A percentile compares a stretch with the other conserved stretches of the same genome.
Conservation (phyloP, 192 early-diverging fungal genomes). For the Spizellomyces punctatus region DNA sequence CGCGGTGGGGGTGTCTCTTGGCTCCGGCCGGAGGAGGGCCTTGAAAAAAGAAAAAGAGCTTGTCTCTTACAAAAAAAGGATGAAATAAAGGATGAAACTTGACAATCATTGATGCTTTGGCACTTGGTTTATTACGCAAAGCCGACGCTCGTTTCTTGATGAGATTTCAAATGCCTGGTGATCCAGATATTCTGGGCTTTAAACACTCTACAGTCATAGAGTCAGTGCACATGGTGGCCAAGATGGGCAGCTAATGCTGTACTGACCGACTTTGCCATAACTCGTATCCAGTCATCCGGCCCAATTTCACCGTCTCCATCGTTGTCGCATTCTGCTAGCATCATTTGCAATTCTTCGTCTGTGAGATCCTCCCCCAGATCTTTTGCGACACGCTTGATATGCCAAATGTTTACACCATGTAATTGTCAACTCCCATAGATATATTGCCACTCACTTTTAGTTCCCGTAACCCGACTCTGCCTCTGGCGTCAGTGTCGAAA, state of each 20-base stretch:
- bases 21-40: neutral
- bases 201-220: no score
- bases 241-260: neutral
- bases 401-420: no score
- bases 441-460: neutral
- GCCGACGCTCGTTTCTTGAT: no score
- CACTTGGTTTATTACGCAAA: no score
- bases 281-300: neutral
- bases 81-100: neutral
- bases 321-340: neutral
- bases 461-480: neutral
- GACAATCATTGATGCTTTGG: no score
- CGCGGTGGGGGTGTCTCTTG: no score
- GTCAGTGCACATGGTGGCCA: no score
- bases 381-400: neutral
- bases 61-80: neutral
- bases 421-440: no score
- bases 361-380: neutral
- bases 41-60: neutral
- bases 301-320: constrained; percentile 3
- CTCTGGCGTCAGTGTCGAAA: neutral
- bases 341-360: constrained; percentile 6
- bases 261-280: constrained; percentile 6
- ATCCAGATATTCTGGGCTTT: no score
- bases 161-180: no score